Base-by-base conservation (phyloP, 2,329 filamentous ascomycete genomes). In the Pyrenochaeta sp. region DNA sequence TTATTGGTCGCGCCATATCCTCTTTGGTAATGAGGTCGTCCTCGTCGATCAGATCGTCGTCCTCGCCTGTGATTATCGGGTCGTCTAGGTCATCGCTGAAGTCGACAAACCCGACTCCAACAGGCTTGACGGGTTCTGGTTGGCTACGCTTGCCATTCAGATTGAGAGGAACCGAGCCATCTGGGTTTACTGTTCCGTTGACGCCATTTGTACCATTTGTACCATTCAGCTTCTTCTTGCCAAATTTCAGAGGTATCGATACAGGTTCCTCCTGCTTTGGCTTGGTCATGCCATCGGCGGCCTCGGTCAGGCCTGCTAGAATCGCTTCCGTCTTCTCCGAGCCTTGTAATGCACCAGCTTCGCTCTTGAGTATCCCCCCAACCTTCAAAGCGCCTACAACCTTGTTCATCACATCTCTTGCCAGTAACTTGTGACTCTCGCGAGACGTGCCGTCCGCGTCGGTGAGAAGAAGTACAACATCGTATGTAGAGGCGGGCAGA, bases 11-110 rank as follows among this genome's bases (percentile, higher is more conserved):
- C 63, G 86, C 87, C 64, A 95, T 82, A 71, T 99, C 94, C 57
- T 92, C 91, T 68, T 93, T 92, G 2, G 89, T 91, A 65, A 99
- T 81, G 29, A 99, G 81, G 9, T 87, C 88, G 68, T 97, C 90
- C 75, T 98, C 95, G 71, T 98, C 92, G 63, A 99, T 95, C 48
- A 96, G 78, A 49, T 96, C 93, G 60, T 96, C 92, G 65, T 92
- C 90, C 56, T 85, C 84, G 47, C 82, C 82, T 30, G 75, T 79
- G 52, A 79, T 84, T 69, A 78, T 68, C n/a, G 70, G 79, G 54
- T 78, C 77, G 58, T 81, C 82, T 51, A 88, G 81, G 60, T 91
- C 87, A 61, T 89, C 85, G 60, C 82, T 83, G 56, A 88, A 84
- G 67, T 90, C 87, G 32, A 90, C 84, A 61, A 75, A 75, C 49